Percentiles rank a stretch among this genome's conserved stretches.
These are phyloP conservation scores for Aureobasidium sp. DNA, from an alignment of 2,329 filamentous ascomycete species.

Conservation along the genomic window DNA sequence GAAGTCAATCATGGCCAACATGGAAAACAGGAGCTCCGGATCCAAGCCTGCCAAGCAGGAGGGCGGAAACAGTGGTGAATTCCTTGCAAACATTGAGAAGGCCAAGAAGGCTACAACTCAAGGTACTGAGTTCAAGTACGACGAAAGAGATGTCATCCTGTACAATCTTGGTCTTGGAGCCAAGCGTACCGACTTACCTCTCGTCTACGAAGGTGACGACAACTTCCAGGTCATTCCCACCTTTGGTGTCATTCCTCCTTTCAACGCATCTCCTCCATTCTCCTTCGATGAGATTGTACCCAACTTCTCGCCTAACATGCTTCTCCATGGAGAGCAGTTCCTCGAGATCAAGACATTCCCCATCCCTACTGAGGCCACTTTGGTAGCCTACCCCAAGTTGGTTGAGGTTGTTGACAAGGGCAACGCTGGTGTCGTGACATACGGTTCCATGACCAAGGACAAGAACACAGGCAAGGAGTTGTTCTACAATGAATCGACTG, in stretches of 20 bases:
- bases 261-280: slow-evolving; percentile 76
- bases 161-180: slow-evolving; percentile 95
- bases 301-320: slow-evolving; percentile 98
- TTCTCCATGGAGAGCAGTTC: slow-evolving; percentile 97
- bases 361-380: slow-evolving; percentile 74
- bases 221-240: slow-evolving; percentile 91
- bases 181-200: slow-evolving; percentile 78
- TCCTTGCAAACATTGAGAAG: slow-evolving; percentile 67
- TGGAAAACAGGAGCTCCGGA: slow-evolving; percentile 61
- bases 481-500: slow-evolving; percentile 94
- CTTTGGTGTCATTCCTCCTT: slow-evolving; percentile 94
- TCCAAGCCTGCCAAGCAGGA: slow-evolving; percentile 25
- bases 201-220: slow-evolving; percentile 85
- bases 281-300: slow-evolving; percentile 75
- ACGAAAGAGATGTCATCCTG: slow-evolving; percentile 81
- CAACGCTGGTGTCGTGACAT: slow-evolving; percentile 74
- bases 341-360: slow-evolving; percentile 90
- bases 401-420: slow-evolving; percentile 97
- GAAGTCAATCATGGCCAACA: slow-evolving; percentile 76
- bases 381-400: slow-evolving; percentile 69
- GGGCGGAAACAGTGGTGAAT: slow-evolving; percentile 49
- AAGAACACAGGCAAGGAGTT: slow-evolving; percentile 79
- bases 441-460: slow-evolving; percentile 74
- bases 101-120: slow-evolving; percentile 65
- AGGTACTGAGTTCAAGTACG: slow-evolving; percentile 73